Percentiles rank a stretch among this genome's conserved stretches.
Evolutionary conservation across 1,284 basidiomycete species (phyloP).

Genomic region (Sutorius eximius): DNA sequence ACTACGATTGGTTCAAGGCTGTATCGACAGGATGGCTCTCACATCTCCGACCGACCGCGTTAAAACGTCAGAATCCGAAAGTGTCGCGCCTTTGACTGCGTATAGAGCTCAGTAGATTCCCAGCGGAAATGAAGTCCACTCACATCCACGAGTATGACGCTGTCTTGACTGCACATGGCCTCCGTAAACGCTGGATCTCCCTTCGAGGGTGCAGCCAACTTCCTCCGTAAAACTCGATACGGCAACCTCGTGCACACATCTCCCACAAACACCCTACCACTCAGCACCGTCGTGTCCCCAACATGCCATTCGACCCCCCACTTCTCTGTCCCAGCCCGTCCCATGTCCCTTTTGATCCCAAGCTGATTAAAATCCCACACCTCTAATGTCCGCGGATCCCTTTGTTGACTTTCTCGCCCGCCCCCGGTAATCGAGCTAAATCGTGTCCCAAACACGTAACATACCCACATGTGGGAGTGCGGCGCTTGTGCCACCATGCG

Average conservation of each 20-base stretch:
- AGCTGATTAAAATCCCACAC: conserved; percentile 56
- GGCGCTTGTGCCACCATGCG: conserved; percentile 40
- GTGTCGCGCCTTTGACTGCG: conserved; percentile 20
- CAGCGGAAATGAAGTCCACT: conserved; percentile 15
- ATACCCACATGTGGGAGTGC: conserved; percentile 52
- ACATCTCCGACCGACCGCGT: background rate
- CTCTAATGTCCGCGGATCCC: conserved; percentile 26
- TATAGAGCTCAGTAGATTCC: background rate
- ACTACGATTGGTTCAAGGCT: background rate
- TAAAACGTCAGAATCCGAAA: conserved; percentile 34
- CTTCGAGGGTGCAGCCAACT: conserved; percentile 10
- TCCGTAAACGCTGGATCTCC: conserved; percentile 23
- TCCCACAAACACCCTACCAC: conserved; percentile 35
- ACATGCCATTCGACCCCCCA: conserved; percentile 26
- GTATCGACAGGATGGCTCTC: too few species aligned
- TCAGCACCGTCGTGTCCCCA: conserved; percentile 24
- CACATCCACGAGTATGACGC: conserved; percentile 51
- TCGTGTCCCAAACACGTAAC: conserved; percentile 56
- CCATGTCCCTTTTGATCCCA: conserved; percentile 36
- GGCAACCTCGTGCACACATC: conserved; percentile 48
- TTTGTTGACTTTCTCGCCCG: conserved; percentile 1
- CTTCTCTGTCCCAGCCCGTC: conserved; percentile 6
- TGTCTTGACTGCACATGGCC: conserved; percentile 58
- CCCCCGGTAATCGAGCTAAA: conserved; percentile 36
- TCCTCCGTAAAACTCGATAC: conserved; percentile 36